phyloP scores from a whole-genome alignment of 345 rosid genomes.

The Acer negundo region DNA sequence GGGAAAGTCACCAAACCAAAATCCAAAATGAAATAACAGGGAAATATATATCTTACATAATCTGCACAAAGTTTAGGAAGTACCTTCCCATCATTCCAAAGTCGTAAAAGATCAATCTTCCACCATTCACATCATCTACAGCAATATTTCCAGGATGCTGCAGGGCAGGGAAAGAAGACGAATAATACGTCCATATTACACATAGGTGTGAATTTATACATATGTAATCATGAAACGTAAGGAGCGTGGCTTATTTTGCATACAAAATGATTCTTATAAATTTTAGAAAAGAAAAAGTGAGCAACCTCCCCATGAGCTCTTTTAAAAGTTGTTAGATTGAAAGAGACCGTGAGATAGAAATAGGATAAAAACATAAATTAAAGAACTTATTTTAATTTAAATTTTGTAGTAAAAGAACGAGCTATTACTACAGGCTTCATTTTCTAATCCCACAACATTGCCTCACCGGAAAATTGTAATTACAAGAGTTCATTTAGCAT shows the following conservation, averaged over 20 bases:
- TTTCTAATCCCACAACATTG: background rate
- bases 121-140: slow-evolving; percentile 97
- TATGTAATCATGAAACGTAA: slow-evolving; percentile 12
- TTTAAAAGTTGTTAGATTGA: background rate
- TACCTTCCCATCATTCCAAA: slow-evolving; percentile 99
- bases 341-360: background rate
- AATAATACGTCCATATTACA: slow-evolving; percentile 3
- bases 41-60: background rate
- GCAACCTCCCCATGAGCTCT: background rate
- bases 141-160: slow-evolving; percentile 99
- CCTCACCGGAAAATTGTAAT: background rate
- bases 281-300: background rate
- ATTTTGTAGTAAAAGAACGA: background rate
- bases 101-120: slow-evolving; percentile 94
- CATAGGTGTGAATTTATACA: background rate
- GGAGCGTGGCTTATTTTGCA: background rate
- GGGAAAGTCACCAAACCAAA: slow-evolving; percentile 20
- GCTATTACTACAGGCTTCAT: background rate
- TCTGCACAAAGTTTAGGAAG: slow-evolving; percentile 18
- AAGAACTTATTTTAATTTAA: background rate
- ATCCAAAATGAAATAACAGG: slow-evolving; percentile 11
- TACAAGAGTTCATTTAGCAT: background rate
- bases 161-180: slow-evolving; percentile 15
- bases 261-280: no score
- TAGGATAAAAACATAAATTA: background rate